These are phyloP conservation scores for Croton laevigatus DNA, from an alignment of 441 rosid species.

Conservation along the genomic window DNA sequence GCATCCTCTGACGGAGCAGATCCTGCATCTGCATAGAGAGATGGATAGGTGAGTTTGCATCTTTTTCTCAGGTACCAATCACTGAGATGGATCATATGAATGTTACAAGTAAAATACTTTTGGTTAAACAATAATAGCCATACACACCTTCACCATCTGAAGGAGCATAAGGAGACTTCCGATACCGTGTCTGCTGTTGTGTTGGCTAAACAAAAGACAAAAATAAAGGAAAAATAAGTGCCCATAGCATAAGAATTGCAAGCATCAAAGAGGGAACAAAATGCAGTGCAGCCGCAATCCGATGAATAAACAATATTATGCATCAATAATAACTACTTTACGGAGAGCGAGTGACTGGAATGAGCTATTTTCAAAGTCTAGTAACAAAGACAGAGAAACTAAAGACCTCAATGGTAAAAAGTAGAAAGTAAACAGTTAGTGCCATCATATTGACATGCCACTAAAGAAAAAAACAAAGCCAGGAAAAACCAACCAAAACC, in stretches of 20 bases:
- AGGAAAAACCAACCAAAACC: no score
- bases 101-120: background rate
- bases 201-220: slow-evolving; percentile 57
- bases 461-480: no score
- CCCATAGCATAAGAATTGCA: background rate
- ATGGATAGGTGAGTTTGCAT: slow-evolving; percentile 3
- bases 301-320: no score
- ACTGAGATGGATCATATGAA: background rate
- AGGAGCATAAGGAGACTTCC: slow-evolving; percentile 86
- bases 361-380: no score
- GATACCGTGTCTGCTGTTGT: slow-evolving; percentile 92
- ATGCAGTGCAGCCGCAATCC: background rate
- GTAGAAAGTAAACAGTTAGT: no score
- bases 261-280: background rate
- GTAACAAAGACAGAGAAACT: no score
- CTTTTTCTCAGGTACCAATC: background rate
- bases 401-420: no score
- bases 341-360: no score
- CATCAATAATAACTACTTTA: background rate
- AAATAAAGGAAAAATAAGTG: slow-evolving; percentile 11
- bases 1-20: slow-evolving; percentile 60
- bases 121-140: background rate
- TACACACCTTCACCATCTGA: slow-evolving; percentile 66
- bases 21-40: slow-evolving; percentile 50
- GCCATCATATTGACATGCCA: no score